Evolutionary conservation across 1,139 yeast species (phyloP).

Genomic region (Blastobotrys indianensis): DNA sequence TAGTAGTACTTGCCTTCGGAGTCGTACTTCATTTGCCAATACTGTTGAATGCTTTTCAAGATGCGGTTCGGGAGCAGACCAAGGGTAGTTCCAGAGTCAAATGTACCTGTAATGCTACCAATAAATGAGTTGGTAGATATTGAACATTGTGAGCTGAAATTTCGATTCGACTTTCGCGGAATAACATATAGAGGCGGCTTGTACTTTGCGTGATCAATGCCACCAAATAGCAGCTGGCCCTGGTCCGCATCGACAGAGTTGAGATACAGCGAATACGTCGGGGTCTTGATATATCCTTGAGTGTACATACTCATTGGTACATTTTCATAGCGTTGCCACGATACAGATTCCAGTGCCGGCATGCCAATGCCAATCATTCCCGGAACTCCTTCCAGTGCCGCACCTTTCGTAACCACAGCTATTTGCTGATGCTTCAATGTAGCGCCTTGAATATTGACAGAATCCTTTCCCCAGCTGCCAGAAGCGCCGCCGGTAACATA

Average conservation of each 20-base stretch:
- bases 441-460: constrained; percentile 16
- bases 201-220: constrained; percentile 46
- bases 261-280: constrained; percentile 39
- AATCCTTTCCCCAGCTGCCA: constrained; percentile 22
- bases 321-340: constrained; percentile 16
- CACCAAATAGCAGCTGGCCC: constrained; percentile 45
- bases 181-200: constrained; percentile 32
- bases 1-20: constrained; percentile 13
- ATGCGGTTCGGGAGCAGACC: constrained; percentile 22
- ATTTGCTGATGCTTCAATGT: constrained; percentile 18
- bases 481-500: constrained; percentile 19
- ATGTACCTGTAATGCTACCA: constrained; percentile 2
- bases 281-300: constrained; percentile 42
- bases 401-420: constrained; percentile 23
- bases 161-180: constrained; percentile 17
- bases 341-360: constrained; percentile 16
- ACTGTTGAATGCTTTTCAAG: constrained; percentile 13
- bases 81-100: constrained; percentile 27
- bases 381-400: constrained; percentile 22
- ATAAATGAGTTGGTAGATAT: constrained; percentile 14
- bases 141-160: constrained; percentile 15
- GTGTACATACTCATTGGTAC: constrained; percentile 20
- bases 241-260: constrained; percentile 21
- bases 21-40: constrained; percentile 16
- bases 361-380: constrained; percentile 25